Conservation (phyloP, 176 grass and related monocot species). For the maize (Zea mays) region Zm-B73-REFERENCE-NAM-5.0 NC_050099.1:15358001-15358500, state of each 20-base stretch:
- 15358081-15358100: neutral
- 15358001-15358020: too few relatives aligned
- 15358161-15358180: neutral
- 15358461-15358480: neutral
- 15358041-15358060: neutral
- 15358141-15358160: neutral
- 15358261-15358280: neutral
- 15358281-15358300: neutral
- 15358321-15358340: neutral
- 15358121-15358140: neutral
- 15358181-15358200: neutral
- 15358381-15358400: neutral
- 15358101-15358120: neutral
- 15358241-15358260: neutral
- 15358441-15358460: neutral
- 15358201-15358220: neutral
- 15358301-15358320: too few relatives aligned
- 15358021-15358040: neutral
- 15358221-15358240: neutral
- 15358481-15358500: too few relatives aligned
- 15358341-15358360: neutral
- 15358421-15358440: neutral
- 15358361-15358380: neutral
- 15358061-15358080: rapidly evolving
- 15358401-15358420: neutral